Base-by-base conservation (phyloP, 2,329 filamentous ascomycete species). In the Aureobasidium subglaciale region DNA sequence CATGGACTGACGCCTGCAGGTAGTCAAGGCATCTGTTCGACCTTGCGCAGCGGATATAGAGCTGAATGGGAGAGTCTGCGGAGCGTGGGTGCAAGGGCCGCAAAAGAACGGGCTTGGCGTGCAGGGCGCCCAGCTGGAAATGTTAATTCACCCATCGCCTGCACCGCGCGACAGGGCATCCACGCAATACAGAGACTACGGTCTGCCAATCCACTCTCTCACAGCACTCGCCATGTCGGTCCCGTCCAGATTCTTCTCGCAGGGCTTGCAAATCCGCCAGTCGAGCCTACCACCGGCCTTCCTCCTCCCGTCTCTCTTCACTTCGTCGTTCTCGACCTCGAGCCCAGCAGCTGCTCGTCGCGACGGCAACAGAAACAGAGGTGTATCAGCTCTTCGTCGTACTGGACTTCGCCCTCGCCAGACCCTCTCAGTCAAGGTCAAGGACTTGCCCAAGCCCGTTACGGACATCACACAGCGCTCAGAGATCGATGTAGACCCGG, bases 341-440 rank as follows among this genome's bases (percentile, higher is more conserved):
- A 57, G 60, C 22, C 30, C 58, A 13, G 50, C 42, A 42, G 50
- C 58, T 27, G 65, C 64, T 34, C 65, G 67, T 54, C 50, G 50
- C n/a, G 91, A 96, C 75, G 83, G 82, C 73, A 96, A 89, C 76
- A 84, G 80, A 61, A 75, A 82, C 59, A 87, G 93, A 59, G 92
- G 90, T 41, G 82, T 96, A 52, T 96, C 90, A 56, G 86, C 85
- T 22, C 78, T 95, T 56, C 85, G 88, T 62, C 80, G 86, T 48
- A 90, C 87, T 1, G 91, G 91, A 16, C 61, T 72, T 6, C 69
- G 71, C 0, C 83, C 84, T 5, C 82, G 84, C 52, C 83, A 87
- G 67, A 82, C 80, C n/a, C 75, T 95, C 55, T 87, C 86, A 16
- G 84, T 93, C 58, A 85, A 82, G 38, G 82, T 86, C 64, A 79